phyloP scores from a whole-genome alignment of 176 grass and related monocot genomes.

The Metroxylon sagu region DNA sequence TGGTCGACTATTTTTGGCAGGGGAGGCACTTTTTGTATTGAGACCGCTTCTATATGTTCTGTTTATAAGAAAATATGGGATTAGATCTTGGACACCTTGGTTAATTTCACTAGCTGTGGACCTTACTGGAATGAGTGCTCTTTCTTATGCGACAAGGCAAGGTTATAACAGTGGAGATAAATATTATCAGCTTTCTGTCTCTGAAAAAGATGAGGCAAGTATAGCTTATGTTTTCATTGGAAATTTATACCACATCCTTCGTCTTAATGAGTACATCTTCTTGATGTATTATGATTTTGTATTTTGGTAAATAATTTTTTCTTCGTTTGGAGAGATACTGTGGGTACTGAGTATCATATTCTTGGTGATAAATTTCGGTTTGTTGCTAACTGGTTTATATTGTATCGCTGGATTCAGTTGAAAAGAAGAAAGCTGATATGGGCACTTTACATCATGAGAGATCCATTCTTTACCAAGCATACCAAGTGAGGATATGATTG shows the following conservation, averaged over 20 bases:
- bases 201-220: conserved; percentile 81
- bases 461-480: conserved; percentile 82
- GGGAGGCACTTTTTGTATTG: conserved; percentile 74
- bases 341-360: too few species aligned
- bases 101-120: conserved; percentile 76
- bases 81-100: conserved; percentile 94
- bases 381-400: too few species aligned
- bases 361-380: too few species aligned
- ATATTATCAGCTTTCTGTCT: conserved; percentile 55
- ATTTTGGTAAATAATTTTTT: too few species aligned
- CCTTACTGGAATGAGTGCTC: conserved; percentile 60
- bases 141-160: conserved; percentile 47
- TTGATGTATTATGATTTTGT: too few species aligned
- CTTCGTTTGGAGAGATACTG: too few species aligned
- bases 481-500: conserved; percentile 37
- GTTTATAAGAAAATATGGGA: conserved; percentile 81
- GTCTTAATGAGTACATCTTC: too few species aligned
- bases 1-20: conserved; percentile 60
- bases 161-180: conserved; percentile 31
- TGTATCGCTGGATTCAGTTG: conserved; percentile 32
- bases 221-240: too few species aligned
- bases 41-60: conserved; percentile 87
- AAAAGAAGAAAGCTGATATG: conserved; percentile 90
- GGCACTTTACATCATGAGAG: conserved; percentile 85
- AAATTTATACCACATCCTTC: too few species aligned